Evolutionary conservation across 1,284 basidiomycete genomes (phyloP).

Genomic region (Sphagnurus paluster): DNA sequence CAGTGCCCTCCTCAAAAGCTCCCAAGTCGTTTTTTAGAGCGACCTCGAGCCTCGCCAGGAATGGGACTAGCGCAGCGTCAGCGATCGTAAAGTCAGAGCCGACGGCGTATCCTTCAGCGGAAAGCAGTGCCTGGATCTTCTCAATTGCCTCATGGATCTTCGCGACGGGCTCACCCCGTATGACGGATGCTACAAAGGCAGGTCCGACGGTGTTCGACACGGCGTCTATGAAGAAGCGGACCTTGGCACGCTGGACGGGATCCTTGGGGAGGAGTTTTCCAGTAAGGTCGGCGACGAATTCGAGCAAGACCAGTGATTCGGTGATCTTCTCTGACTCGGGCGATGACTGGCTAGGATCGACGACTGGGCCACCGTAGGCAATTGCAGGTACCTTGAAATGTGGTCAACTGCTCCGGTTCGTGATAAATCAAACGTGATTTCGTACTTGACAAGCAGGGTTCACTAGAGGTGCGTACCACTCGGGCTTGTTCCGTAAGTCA

Average conservation of each 20-base stretch:
- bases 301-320: conserved; percentile 62
- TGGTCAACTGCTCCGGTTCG: not conserved
- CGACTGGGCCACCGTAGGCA: conserved; percentile 58
- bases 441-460: conserved; percentile 63
- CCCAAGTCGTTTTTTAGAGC: conserved; percentile 46
- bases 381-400: conserved; percentile 50
- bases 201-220: conserved; percentile 45
- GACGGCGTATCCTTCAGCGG: conserved; percentile 39
- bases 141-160: conserved; percentile 40
- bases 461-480: conserved; percentile 60
- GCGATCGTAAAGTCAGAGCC: conserved; percentile 53
- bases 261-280: conserved; percentile 49
- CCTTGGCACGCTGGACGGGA: conserved; percentile 53
- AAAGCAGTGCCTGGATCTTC: conserved; percentile 43
- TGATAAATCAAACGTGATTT: not conserved
- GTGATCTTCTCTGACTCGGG: conserved; percentile 57
- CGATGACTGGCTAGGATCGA: conserved; percentile 51
- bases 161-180: conserved; percentile 42
- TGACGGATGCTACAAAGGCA: conserved; percentile 33
- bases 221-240: conserved; percentile 60
- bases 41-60: conserved; percentile 44
- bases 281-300: conserved; percentile 61
- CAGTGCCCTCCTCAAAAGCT: conserved; percentile 41
- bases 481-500: conserved; percentile 62
- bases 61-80: conserved; percentile 52